A percentile compares a stretch with the other conserved stretches of the same genome.
Conservation (phyloP, 306 rosid species). For the Psophocarpus tetragonolobus region DNA sequence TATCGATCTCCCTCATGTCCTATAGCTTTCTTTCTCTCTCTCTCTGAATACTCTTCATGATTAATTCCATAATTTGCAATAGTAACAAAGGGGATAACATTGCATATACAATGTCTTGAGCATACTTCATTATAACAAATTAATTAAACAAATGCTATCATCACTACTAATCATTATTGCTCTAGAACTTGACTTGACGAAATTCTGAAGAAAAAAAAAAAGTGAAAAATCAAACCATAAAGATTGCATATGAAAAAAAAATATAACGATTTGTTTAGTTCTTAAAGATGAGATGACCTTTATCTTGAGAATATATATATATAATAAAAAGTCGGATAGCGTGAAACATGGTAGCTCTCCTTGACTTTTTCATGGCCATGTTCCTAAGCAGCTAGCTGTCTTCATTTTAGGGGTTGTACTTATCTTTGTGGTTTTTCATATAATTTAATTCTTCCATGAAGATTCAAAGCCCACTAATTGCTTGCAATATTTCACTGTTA, state of each 20-base stretch:
- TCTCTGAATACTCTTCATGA: background rate
- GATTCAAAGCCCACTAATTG: background rate
- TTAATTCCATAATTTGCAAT: background rate
- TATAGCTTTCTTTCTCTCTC: background rate
- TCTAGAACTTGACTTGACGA: background rate
- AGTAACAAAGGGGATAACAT: background rate
- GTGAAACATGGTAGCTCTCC: conserved; percentile 8
- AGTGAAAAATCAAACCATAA: background rate
- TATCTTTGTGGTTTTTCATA: background rate
- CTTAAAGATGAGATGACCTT: background rate
- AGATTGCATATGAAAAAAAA: background rate
- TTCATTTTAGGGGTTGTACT: no score
- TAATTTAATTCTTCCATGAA: background rate
- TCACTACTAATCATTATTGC: background rate
- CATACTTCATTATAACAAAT: background rate
- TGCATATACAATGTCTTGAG: background rate
- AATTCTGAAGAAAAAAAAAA: background rate
- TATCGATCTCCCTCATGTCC: background rate
- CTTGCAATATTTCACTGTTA: background rate
- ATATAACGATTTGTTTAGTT: background rate
- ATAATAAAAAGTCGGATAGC: background rate
- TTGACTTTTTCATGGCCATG: background rate
- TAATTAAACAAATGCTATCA: background rate
- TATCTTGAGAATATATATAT: background rate
- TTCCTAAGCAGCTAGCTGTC: background rate